phyloP scores from a whole-genome alignment of 345 rosid genomes.

The Syzygium aromaticum region DNA sequence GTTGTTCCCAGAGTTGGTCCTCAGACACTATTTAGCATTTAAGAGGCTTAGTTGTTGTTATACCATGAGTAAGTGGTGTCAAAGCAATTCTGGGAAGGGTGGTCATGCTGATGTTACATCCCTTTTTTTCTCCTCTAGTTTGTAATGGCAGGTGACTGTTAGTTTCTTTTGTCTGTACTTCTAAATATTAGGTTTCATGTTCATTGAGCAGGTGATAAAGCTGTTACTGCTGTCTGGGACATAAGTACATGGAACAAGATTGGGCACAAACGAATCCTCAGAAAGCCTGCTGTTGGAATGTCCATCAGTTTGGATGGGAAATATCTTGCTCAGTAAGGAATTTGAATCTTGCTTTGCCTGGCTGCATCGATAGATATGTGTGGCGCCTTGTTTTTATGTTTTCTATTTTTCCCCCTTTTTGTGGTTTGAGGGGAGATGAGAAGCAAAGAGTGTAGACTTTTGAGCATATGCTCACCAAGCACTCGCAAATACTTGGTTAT shows the following conservation, averaged over 20 bases:
- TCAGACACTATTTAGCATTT: neutral
- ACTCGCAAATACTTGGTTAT: neutral
- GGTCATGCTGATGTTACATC: neutral
- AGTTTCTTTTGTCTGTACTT: neutral
- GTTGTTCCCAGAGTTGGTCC: neutral
- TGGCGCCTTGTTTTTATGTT: neutral
- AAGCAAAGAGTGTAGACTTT: neutral
- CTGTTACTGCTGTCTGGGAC: conserved; percentile 69
- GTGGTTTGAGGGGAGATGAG: neutral
- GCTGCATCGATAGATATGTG: neutral
- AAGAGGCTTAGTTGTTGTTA: neutral
- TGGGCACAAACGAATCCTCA: conserved; percentile 80
- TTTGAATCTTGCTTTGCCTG: neutral
- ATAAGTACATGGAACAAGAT: conserved; percentile 91
- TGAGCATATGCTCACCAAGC: neutral
- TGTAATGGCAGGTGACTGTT: neutral
- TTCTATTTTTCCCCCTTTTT: neutral
- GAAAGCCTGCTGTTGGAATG: conserved; percentile 71
- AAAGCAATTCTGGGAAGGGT: neutral
- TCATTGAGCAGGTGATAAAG: conserved; percentile 49
- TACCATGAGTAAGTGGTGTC: neutral
- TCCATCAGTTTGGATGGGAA: conserved; percentile 89
- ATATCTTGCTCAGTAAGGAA: conserved; percentile 81
- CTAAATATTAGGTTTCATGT: neutral
- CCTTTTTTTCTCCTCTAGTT: neutral